A percentile compares a stretch with the other conserved stretches of the same genome.
Conservation (phyloP, 352 stramenopile genomes). For the Phytophthora idaei region DNA sequence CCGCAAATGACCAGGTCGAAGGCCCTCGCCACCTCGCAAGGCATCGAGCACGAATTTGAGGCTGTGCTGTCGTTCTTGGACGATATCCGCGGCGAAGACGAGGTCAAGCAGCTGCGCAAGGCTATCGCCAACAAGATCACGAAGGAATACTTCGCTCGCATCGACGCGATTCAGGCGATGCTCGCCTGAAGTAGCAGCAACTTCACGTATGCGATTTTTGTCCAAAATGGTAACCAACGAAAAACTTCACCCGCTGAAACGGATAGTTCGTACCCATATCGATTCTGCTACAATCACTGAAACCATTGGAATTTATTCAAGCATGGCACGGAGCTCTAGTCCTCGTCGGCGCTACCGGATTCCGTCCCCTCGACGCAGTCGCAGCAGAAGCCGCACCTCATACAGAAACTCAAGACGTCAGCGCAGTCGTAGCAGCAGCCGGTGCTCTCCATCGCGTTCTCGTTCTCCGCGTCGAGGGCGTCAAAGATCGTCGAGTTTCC, state of each 20-base stretch:
- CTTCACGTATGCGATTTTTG: neutral
- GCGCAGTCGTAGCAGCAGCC: conserved; percentile 29
- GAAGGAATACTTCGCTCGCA: conserved; percentile 66
- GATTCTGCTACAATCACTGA: neutral
- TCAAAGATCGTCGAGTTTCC: conserved; percentile 27
- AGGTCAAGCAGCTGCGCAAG: conserved; percentile 77
- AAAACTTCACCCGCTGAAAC: neutral
- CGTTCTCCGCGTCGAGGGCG: conserved; percentile 34
- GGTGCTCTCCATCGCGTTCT: conserved; percentile 23
- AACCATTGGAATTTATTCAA: conserved; percentile 6
- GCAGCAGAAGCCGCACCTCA: conserved; percentile 37
- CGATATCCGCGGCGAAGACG: conserved; percentile 65
- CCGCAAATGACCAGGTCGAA: conserved; percentile 47
- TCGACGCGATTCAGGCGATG: conserved; percentile 60
- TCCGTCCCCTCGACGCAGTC: conserved; percentile 33
- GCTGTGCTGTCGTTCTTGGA: conserved; percentile 80
- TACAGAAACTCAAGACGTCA: conserved; percentile 25
- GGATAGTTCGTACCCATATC: conserved; percentile 2
- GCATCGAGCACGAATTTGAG: conserved; percentile 82
- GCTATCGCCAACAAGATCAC: conserved; percentile 67
- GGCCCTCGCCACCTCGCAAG: conserved; percentile 43
- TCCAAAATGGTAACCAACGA: neutral
- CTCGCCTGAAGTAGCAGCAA: conserved; percentile 21
- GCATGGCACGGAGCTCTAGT: conserved; percentile 38
- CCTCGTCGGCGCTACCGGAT: conserved; percentile 29